Conservation (phyloP, 139 green algal species). For the Chlamydomonas sphaeroides region DNA sequence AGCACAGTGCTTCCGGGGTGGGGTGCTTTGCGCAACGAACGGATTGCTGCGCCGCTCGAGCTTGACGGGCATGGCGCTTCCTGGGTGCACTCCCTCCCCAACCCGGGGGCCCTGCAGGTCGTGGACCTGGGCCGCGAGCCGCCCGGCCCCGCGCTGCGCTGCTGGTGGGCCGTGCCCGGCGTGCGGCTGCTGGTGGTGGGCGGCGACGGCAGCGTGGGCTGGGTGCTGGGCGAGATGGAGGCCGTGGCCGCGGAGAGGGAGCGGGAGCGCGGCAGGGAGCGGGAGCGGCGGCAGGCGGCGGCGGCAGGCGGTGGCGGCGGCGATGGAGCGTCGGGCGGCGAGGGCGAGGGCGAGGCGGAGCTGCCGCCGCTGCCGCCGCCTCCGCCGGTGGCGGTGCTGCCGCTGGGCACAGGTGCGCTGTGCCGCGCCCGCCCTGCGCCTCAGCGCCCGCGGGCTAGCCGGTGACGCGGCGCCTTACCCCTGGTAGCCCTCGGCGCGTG, state of each 20-base stretch:
- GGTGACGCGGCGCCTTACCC: no score
- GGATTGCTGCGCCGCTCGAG: no score
- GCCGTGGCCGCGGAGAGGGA: neutral
- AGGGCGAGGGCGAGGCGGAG: neutral
- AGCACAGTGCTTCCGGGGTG: no score
- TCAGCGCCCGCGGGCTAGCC: no score
- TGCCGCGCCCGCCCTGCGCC: no score
- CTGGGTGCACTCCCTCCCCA: no score
- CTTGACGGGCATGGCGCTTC: no score
- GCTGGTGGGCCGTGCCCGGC: conserved; percentile 69
- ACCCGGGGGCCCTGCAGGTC: conserved; percentile 59
- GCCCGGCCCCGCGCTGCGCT: conserved; percentile 71
- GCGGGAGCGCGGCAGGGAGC: neutral
- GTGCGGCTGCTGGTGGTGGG: conserved; percentile 81
- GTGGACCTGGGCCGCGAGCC: conserved; percentile 72
- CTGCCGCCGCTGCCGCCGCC: conserved; percentile 45
- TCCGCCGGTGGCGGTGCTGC: conserved; percentile 81
- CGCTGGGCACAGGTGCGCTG: conserved; percentile 77
- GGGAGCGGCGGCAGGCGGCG: conserved; percentile 83
- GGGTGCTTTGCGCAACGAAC: no score
- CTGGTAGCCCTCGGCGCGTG: no score
- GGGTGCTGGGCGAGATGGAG: conserved; percentile 75
- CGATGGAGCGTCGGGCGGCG: conserved; percentile 11
- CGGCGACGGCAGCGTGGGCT: conserved; percentile 85
- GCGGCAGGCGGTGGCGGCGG: conserved; percentile 55